Base-by-base conservation (phyloP, 306 rosid species). In the Gleditsia sinensis region DNA sequence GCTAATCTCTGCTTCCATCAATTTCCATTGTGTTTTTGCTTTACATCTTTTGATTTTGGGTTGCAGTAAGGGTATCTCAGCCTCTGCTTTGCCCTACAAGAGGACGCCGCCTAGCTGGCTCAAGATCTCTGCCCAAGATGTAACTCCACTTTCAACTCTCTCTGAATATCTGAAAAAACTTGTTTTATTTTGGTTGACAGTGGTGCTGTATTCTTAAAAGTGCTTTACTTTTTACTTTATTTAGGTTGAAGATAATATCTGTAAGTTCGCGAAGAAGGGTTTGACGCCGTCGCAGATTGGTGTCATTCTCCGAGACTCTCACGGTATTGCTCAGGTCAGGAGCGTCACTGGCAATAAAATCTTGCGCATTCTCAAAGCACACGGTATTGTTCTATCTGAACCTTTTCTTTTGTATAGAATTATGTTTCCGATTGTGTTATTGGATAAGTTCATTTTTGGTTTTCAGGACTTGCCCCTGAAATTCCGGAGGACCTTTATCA, bases 401-500 rank as follows among this genome's bases (percentile, higher is more conserved):
- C 17, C 12, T 24, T n/a, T 13, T 21, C 3, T 9, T 73, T 19
- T 12, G 10, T 28, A 7, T 60, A 0, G 21, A 32, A 48, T 63
- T 33, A 30, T 8, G 37, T 5, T 30, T 64, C 14, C 17, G 42
- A 5, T 55, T 54, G 2, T 57, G 7, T 5, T 14, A 0, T 36
- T 64, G 57, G n/a, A 10, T 28, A 43, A 9, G 8, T 30, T 6
- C 1, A 24, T 16, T 33, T 0, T 0, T 50, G 49, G 8, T 55
- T 36, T 67, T 78, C 67, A 92, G 98, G 91, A 6, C 94, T 92
- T 73, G 98, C 92, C 5, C 98, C 98, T 40, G 98, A 90, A 67
- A 90, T 92, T 30, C 98, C 98, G 0, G 98, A 92, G 96, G 97
- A 92, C 79, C 82, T 92, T 67, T 92, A 92, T 86, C 96, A 90